Percentiles rank a stretch among this genome's conserved stretches.
Evolutionary conservation across 2,329 filamentous ascomycete genomes (phyloP).

Genomic region (Phoma sp.): DNA sequence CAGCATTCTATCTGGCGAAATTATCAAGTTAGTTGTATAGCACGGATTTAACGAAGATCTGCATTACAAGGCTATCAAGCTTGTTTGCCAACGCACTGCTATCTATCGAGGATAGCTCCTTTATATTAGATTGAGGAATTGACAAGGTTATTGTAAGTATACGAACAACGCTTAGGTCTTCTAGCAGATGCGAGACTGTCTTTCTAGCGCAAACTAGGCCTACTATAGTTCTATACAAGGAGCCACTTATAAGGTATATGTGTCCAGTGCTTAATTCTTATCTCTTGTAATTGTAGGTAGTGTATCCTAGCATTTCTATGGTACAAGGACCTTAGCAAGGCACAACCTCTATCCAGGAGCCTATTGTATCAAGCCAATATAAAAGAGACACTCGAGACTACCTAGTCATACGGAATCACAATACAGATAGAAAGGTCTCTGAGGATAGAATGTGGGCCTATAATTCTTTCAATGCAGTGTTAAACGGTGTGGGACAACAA

Average conservation of each 20-base stretch:
- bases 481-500: background rate
- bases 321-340: background rate
- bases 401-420: background rate
- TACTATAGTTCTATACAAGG: background rate
- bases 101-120: background rate
- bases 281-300: background rate
- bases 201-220: background rate
- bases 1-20: background rate
- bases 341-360: background rate
- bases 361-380: background rate
- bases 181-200: background rate
- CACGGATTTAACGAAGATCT: background rate
- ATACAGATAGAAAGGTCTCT: background rate
- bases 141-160: background rate
- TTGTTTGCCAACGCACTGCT: background rate
- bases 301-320: background rate
- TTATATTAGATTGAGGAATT: constrained; percentile 1
- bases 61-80: constrained; percentile 3
- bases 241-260: background rate
- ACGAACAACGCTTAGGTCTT: constrained; percentile 9
- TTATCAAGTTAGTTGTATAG: constrained; percentile 6
- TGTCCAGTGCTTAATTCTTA: background rate
- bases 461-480: background rate
- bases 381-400: background rate
- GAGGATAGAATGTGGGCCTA: background rate